These are phyloP conservation scores for Phanerochaete carnosa DNA, from an alignment of 768 basidiomycete species.

Conservation along the genomic window DNA sequence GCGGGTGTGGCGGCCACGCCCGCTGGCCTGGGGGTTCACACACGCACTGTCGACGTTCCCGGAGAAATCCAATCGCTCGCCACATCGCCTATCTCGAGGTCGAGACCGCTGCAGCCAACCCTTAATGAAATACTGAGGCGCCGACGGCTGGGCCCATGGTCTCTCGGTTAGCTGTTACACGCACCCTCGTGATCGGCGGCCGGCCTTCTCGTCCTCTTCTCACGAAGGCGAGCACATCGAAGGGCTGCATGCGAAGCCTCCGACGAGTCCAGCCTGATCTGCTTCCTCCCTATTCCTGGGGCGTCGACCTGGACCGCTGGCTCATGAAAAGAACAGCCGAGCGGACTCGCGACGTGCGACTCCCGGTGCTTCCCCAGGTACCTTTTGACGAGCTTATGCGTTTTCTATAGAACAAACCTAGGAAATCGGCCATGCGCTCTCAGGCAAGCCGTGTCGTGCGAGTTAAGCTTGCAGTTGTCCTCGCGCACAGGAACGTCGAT, in stretches of 20 bases:
- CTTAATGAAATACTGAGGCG: background rate
- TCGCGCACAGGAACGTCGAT: background rate
- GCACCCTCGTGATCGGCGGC: background rate
- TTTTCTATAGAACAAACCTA: background rate
- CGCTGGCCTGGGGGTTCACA: background rate
- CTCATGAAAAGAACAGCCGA: background rate
- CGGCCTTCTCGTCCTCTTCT: background rate
- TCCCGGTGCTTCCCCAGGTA: background rate
- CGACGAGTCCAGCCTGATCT: background rate
- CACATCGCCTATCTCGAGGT: background rate
- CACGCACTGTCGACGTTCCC: background rate
- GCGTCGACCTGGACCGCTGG: background rate
- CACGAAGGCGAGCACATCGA: background rate
- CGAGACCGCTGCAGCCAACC: background rate
- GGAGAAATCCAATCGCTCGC: background rate
- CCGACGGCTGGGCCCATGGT: constrained; percentile 8
- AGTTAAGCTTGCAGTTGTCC: background rate
- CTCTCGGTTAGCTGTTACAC: background rate
- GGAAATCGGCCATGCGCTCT: background rate
- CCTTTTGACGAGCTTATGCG: too few relatives aligned
- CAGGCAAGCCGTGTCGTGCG: background rate
- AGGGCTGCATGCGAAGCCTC: background rate
- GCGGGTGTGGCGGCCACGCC: background rate
- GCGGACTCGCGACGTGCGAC: background rate
- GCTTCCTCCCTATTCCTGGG: background rate